These are phyloP conservation scores for Terfezia boudieri DNA, from an alignment of 495 filamentous ascomycete genomes.

Conservation along the genomic window DNA sequence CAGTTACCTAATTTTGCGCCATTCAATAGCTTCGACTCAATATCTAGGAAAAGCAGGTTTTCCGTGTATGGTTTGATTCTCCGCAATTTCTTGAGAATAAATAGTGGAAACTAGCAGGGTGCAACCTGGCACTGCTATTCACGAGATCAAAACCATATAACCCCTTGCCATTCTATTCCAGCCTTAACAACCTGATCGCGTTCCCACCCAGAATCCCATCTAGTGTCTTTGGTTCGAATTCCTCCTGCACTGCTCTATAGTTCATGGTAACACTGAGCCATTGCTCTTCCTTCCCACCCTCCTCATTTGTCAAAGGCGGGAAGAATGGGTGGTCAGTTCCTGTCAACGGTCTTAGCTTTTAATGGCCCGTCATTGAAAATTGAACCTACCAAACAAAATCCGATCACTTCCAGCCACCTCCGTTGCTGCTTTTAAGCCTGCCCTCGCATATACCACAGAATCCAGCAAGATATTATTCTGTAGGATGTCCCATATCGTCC, in stretches of 20 bases:
- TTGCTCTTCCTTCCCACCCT: slow-evolving; percentile 30
- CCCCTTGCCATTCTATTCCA: slow-evolving; percentile 22
- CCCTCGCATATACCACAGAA: slow-evolving; percentile 59
- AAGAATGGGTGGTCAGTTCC: slow-evolving; percentile 92
- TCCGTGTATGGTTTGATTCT: too few species aligned
- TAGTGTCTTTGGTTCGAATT: slow-evolving; percentile 31
- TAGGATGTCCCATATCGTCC: slow-evolving; percentile 60
- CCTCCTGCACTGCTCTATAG: slow-evolving; percentile 40
- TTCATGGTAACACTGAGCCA: slow-evolving; percentile 77
- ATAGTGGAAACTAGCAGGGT: too few species aligned
- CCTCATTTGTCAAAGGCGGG: slow-evolving; percentile 43
- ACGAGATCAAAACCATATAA: too few species aligned
- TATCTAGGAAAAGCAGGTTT: too few species aligned
- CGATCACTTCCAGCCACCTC: slow-evolving; percentile 39
- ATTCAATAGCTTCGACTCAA: too few species aligned
- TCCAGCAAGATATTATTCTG: slow-evolving; percentile 77
- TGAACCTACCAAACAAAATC: slow-evolving; percentile 45
- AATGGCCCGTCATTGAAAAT: too few species aligned
- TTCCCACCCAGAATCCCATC: slow-evolving; percentile 44
- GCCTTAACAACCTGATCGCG: slow-evolving; percentile 38
- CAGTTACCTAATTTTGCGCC: too few species aligned
- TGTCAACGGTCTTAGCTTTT: too few species aligned
- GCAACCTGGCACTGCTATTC: too few species aligned
- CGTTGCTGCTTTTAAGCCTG: slow-evolving; percentile 53
- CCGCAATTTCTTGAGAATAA: too few species aligned